Conservation (phyloP, 179 eudicot genomes). For the Silene noctiflora region DNA sequence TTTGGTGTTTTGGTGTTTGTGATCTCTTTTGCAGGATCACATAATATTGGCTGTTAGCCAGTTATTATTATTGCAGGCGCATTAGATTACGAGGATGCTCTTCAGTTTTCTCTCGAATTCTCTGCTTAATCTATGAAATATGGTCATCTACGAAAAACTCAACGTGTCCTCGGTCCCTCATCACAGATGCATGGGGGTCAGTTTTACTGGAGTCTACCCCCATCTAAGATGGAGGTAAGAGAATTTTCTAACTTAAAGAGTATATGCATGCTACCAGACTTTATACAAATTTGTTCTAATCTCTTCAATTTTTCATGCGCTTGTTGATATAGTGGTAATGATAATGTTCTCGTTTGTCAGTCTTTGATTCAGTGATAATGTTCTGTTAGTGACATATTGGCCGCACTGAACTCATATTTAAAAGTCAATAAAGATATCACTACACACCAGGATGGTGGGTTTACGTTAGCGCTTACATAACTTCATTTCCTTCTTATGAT, state of each 20-base stretch:
- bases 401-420: neutral
- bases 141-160: neutral
- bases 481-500: neutral
- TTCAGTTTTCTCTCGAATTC: neutral
- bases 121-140: neutral
- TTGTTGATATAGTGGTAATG: too few species aligned
- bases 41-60: neutral
- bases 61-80: neutral
- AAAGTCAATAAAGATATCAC: slow-evolving; percentile 14
- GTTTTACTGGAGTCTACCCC: neutral
- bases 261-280: too few species aligned
- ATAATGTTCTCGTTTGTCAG: too few species aligned
- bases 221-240: neutral
- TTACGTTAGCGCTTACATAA: slow-evolving; percentile 15
- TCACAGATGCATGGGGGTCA: neutral
- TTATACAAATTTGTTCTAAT: neutral
- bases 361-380: too few species aligned
- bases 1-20: neutral
- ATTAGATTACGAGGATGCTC: neutral
- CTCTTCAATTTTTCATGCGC: neutral
- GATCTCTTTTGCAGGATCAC: neutral
- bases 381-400: too few species aligned
- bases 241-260: neutral
- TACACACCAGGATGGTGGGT: neutral
- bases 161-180: neutral